Conservation (phyloP, 202 grass and related monocot species). For the Carex sylvatica region DNA sequence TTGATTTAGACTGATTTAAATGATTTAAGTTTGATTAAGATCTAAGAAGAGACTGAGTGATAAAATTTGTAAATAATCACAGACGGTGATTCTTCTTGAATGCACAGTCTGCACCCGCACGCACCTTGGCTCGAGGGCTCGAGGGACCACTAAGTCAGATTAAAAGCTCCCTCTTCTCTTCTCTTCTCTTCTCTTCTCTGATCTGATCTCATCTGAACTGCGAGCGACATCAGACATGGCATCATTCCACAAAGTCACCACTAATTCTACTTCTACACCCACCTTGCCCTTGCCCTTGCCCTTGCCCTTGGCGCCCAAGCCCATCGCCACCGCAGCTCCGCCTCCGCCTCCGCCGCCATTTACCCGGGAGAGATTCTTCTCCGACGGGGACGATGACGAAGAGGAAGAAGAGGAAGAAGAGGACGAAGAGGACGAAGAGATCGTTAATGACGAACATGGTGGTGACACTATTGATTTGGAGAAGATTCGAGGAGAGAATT, state of each 20-base stretch:
- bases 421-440: constrained; percentile 1
- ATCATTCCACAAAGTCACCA: not conserved
- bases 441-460: not conserved
- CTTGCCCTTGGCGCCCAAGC: not conserved
- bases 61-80: no score
- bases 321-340: not conserved
- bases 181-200: no score
- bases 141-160: no score
- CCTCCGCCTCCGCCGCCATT: not conserved
- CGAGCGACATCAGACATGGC: no score
- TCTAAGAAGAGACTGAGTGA: no score
- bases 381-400: not conserved
- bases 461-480: not conserved
- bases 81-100: no score
- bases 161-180: no score
- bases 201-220: no score
- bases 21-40: no score
- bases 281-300: not conserved
- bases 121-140: no score
- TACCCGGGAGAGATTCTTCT: not conserved
- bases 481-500: constrained; percentile 1
- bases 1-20: no score
- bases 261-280: not conserved
- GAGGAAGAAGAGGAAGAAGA: not conserved
- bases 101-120: no score